Conservation (phyloP, 352 stramenopile species). For the Phytophthora boehmeriae region DNA sequence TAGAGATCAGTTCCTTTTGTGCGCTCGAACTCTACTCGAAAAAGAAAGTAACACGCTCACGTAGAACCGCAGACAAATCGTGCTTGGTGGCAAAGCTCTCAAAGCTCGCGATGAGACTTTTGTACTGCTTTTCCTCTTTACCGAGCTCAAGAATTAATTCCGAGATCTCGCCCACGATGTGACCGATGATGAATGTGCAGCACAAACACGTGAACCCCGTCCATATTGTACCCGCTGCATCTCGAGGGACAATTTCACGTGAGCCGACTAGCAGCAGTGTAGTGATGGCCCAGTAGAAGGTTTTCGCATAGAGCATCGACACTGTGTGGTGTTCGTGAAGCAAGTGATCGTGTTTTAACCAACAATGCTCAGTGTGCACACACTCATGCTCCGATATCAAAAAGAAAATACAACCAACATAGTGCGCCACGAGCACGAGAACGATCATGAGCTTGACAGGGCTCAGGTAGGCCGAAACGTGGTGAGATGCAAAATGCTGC, state of each 20-base stretch:
- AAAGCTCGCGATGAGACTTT: slow-evolving; percentile 59
- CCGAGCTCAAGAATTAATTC: slow-evolving; percentile 73
- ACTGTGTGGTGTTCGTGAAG: slow-evolving; percentile 55
- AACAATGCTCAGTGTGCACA: slow-evolving; percentile 47
- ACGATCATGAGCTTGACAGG: slow-evolving; percentile 60
- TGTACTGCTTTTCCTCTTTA: slow-evolving; percentile 65
- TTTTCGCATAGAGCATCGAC: slow-evolving; percentile 55
- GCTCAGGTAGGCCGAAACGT: slow-evolving; percentile 59
- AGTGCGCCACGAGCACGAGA: slow-evolving; percentile 63
- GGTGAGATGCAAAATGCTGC: slow-evolving; percentile 31
- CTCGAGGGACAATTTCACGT: slow-evolving; percentile 59
- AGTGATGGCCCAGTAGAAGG: slow-evolving; percentile 74
- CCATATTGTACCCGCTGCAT: slow-evolving; percentile 56
- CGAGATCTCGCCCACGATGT: slow-evolving; percentile 75
- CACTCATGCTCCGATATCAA: slow-evolving; percentile 62
- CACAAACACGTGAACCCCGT: slow-evolving; percentile 57
- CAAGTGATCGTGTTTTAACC: slow-evolving; percentile 64
- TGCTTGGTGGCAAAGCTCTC: slow-evolving; percentile 69
- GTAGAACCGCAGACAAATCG: slow-evolving; percentile 48
- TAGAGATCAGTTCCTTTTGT: slow-evolving; percentile 59
- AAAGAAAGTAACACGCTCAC: slow-evolving; percentile 58
- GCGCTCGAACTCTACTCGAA: slow-evolving; percentile 62
- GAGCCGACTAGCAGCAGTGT: slow-evolving; percentile 67
- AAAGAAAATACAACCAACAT: slow-evolving; percentile 67
- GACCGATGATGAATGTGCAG: slow-evolving; percentile 71